phyloP scores from a whole-genome alignment of 495 filamentous ascomycete genomes.

The Immersiella caudata region DNA sequence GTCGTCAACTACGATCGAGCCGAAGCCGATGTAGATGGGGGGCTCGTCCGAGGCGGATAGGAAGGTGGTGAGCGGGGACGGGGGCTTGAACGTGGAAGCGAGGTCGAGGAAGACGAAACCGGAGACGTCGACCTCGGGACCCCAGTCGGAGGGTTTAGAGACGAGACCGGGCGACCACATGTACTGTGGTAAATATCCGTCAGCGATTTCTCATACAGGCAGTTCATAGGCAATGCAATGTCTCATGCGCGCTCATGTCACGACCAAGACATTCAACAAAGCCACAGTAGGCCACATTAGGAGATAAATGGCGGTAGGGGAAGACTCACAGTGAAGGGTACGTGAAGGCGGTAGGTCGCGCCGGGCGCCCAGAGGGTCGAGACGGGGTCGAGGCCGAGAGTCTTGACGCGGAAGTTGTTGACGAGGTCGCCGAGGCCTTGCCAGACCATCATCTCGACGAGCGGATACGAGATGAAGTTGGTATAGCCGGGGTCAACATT shows the following conservation, averaged over 20 bases:
- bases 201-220: too few relatives aligned
- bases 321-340: constrained; percentile 81
- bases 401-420: constrained; percentile 68
- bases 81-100: constrained; percentile 65
- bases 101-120: constrained; percentile 75
- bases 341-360: constrained; percentile 60
- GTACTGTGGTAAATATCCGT: too few relatives aligned
- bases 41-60: constrained; percentile 57
- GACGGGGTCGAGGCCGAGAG: constrained; percentile 68
- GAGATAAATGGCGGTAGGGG: too few relatives aligned
- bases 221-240: too few relatives aligned
- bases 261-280: too few relatives aligned
- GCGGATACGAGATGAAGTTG: constrained; percentile 73
- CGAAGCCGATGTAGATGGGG: constrained; percentile 69
- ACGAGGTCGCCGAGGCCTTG: constrained; percentile 77
- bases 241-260: too few relatives aligned
- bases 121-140: constrained; percentile 66
- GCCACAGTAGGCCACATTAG: too few relatives aligned
- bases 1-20: constrained; percentile 70
- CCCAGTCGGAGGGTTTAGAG: constrained; percentile 78
- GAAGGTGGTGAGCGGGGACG: constrained; percentile 63
- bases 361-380: constrained; percentile 68
- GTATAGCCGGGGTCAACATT: constrained; percentile 63
- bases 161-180: constrained; percentile 83
- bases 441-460: constrained; percentile 82